Percentiles rank a stretch among this genome's conserved stretches.
These are phyloP conservation scores for Pythium vanterpoolii DNA, from an alignment of 352 stramenopile species.

Conservation along the genomic window DNA sequence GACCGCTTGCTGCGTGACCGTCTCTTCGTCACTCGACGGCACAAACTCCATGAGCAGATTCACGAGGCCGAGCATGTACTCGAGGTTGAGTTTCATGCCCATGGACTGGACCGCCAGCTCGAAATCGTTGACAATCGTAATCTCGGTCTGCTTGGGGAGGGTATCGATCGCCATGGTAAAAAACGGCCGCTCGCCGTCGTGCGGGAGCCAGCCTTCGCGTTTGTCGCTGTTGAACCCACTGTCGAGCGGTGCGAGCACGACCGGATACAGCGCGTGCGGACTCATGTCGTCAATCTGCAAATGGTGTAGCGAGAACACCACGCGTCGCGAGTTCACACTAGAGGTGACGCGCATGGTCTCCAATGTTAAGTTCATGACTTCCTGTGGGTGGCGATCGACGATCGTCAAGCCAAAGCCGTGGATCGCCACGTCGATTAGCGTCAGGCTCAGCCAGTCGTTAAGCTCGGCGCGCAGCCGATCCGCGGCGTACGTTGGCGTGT, in stretches of 20 bases:
- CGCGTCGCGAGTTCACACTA: conserved; percentile 36
- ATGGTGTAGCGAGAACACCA: conserved; percentile 72
- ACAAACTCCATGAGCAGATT: conserved; percentile 79
- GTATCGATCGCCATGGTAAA: conserved; percentile 66
- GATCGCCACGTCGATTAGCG: conserved; percentile 70
- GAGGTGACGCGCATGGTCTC: conserved; percentile 75
- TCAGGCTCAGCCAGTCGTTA: conserved; percentile 73
- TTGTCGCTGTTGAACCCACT: conserved; percentile 88
- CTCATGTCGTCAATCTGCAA: conserved; percentile 89
- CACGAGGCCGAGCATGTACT: conserved; percentile 71
- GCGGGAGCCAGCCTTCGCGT: conserved; percentile 77
- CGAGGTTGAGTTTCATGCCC: conserved; percentile 72
- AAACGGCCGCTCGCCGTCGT: conserved; percentile 71
- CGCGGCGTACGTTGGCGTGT: conserved; percentile 58
- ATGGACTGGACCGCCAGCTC: conserved; percentile 67
- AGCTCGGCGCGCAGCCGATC: conserved; percentile 52
- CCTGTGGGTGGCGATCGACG: conserved; percentile 68
- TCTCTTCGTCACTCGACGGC: conserved; percentile 61
- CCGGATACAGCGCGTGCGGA: conserved; percentile 58
- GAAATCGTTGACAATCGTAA: conserved; percentile 81
- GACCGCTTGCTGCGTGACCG: conserved; percentile 52
- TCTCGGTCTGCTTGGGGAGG: conserved; percentile 47
- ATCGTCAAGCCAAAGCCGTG: conserved; percentile 43
- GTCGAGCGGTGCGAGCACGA: conserved; percentile 76
- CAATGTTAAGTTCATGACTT: conserved; percentile 86